Conservation (phyloP, 2,329 filamentous ascomycete species). For the Aspergillus viridinutans region DNA sequence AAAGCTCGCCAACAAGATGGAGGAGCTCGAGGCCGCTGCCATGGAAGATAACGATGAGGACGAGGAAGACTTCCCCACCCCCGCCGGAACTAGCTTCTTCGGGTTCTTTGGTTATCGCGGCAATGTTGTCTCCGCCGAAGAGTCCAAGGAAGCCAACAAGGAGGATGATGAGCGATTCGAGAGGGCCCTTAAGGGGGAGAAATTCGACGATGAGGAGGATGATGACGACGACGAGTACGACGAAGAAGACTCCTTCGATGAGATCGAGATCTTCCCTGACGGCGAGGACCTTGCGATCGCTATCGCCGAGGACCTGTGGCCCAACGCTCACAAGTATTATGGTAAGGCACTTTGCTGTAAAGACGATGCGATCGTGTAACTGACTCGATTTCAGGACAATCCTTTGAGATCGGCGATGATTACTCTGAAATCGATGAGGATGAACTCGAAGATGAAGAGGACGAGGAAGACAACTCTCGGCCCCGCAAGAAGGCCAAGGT, state of each 20-base stretch:
- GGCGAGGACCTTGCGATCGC: constrained; percentile 78
- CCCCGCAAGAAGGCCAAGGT: constrained; percentile 42
- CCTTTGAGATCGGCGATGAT: constrained; percentile 64
- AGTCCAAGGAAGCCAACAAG: constrained; percentile 60
- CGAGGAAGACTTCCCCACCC: constrained; percentile 47
- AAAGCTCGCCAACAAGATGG: constrained; percentile 50
- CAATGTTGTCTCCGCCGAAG: constrained; percentile 65
- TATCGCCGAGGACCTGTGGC: constrained; percentile 84
- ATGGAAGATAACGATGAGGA: constrained; percentile 31
- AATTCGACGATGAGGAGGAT: constrained; percentile 43
- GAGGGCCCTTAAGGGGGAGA: constrained; percentile 48
- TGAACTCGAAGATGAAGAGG: constrained; percentile 46
- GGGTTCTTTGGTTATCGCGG: constrained; percentile 80
- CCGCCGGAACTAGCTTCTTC: constrained; percentile 75
- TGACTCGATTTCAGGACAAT: constrained; percentile 57
- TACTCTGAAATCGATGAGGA: constrained; percentile 65
- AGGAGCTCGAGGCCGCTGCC: constrained; percentile 33
- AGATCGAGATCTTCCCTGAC: constrained; percentile 80
- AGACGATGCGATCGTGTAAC: constrained; percentile 9
- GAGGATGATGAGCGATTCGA: constrained; percentile 57
- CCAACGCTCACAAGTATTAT: constrained; percentile 84
- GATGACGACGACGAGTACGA: constrained; percentile 51
- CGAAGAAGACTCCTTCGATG: constrained; percentile 61
- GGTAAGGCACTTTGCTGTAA: constrained; percentile 53
- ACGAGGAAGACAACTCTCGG: constrained; percentile 40